Evolutionary conservation across 148 eudicot species (phyloP), one percentile per base, ranked within the genome.

Genomic region (Cornus suecica): DNA sequence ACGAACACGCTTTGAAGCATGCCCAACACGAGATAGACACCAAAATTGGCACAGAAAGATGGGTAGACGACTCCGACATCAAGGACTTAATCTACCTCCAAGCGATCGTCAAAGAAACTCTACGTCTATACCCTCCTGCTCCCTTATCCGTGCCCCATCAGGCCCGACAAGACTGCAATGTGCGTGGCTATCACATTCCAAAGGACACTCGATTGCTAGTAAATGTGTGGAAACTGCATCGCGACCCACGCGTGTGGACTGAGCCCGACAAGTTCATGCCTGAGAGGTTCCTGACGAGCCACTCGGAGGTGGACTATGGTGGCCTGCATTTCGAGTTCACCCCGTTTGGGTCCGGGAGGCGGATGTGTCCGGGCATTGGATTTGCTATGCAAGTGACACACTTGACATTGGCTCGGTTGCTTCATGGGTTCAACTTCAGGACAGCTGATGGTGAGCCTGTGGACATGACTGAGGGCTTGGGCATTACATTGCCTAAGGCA

Each of bases 261-360:
- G 61, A 69, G 2, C 86, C 86, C 5, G 70, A 83, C 1, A 67
- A 75, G n/a, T 83, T 86, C 8, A 69, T 56, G 1, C 88, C 88
- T 2, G 86, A 83, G 71, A 75, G 88, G 51, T 86, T 83, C 48
- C 13, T 80, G 70, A 75, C 71, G 0, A 62, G 25, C 20, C 81
- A 74, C 9, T 20, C 10, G 9, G 72, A 56, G n/a, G 62, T 77
- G 1, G 87, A 81, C 52, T 37, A 66, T 9, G 10, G 18, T 0
- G 86, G 86, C 8, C 80, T 61, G 3, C 65, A 78, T 62, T 86
- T 80, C 70, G 83, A 81, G 86, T 80, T 63, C 30, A 71, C 70
- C 13, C 86, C 86, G 0, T 86, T 86, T 65, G 82, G 86, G 18
- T 75, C 84, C 0, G 86, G 86, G 1, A 77, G 86, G 37, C 70